A percentile compares a stretch with the other conserved stretches of the same genome.
Evolutionary conservation across 768 basidiomycete genomes (phyloP).

Genomic region (Tylopilus subfusipes): DNA sequence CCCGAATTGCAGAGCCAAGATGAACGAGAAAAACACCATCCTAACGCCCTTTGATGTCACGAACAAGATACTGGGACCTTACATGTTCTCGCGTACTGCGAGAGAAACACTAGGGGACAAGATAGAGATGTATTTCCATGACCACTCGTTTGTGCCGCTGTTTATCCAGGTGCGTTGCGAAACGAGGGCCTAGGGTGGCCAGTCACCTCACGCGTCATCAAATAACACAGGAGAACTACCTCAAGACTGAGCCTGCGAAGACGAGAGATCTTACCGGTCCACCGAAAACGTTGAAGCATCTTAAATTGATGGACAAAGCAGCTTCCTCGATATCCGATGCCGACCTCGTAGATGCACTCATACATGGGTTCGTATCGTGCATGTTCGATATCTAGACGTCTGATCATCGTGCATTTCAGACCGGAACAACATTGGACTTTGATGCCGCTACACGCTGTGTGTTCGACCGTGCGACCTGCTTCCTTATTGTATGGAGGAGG

Average conservation of each 20-base stretch:
- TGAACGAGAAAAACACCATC: constrained; percentile 90
- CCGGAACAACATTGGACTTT: constrained; percentile 94
- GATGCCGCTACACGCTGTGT: constrained; percentile 90
- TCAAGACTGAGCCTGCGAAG: constrained; percentile 74
- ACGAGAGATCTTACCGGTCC: constrained; percentile 57
- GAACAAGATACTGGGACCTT: constrained; percentile 86
- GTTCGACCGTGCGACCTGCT: constrained; percentile 86
- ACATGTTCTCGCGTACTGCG: constrained; percentile 79
- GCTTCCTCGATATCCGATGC: constrained; percentile 93
- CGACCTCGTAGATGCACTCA: constrained; percentile 88
- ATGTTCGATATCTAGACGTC: not conserved
- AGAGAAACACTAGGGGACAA: constrained; percentile 85
- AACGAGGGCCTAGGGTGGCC: too few relatives aligned
- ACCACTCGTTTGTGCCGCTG: constrained; percentile 88
- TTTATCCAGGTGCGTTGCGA: constrained; percentile 76
- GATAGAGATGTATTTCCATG: constrained; percentile 96
- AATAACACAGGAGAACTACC: constrained; percentile 81
- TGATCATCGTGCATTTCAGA: constrained; percentile 37
- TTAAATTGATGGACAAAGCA: constrained; percentile 82
- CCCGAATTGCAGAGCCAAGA: constrained; percentile 57
- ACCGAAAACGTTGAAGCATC: constrained; percentile 63
- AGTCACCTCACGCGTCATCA: not conserved
- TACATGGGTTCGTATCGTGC: constrained; percentile 67
- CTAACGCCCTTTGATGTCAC: constrained; percentile 91
- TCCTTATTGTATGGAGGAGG: constrained; percentile 76